These are phyloP conservation scores for Mycena leptocephala DNA, from an alignment of 768 basidiomycete genomes.

Conservation along the genomic window DNA sequence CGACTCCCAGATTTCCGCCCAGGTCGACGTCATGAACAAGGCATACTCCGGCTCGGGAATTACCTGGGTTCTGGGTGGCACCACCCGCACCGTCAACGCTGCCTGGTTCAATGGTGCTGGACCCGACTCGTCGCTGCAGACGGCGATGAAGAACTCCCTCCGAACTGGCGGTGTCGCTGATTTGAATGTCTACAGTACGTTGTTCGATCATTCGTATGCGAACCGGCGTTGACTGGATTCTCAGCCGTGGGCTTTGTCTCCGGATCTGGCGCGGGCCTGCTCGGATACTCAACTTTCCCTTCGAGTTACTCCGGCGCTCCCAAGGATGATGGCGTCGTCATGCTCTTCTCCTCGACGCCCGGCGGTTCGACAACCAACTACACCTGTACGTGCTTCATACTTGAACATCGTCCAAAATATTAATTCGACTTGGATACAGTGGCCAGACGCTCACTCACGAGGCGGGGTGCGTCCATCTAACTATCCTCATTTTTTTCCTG, in stretches of 20 bases:
- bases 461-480: slow-evolving; percentile 49
- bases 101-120: slow-evolving; percentile 54
- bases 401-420: not conserved
- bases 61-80: slow-evolving; percentile 47
- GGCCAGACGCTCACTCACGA: slow-evolving; percentile 60
- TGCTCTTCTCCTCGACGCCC: slow-evolving; percentile 41
- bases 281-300: slow-evolving; percentile 63
- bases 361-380: slow-evolving; percentile 52
- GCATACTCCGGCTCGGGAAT: slow-evolving; percentile 48
- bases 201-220: too few species aligned
- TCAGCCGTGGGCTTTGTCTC: slow-evolving; percentile 44
- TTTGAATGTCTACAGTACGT: slow-evolving; percentile 58
- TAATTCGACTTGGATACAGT: not conserved
- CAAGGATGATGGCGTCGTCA: slow-evolving; percentile 55
- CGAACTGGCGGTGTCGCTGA: slow-evolving; percentile 52
- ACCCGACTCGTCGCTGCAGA: not conserved
- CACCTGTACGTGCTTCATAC: slow-evolving; percentile 36
- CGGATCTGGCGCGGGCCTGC: slow-evolving; percentile 49
- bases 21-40: slow-evolving; percentile 50
- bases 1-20: slow-evolving; percentile 39
- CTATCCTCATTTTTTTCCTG: not conserved
- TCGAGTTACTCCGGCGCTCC: slow-evolving; percentile 45
- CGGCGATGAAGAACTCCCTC: slow-evolving; percentile 44
- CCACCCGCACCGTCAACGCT: slow-evolving; percentile 49
- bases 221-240: not conserved